Percentiles rank a stretch among this genome's conserved stretches.
Evolutionary conservation across 345 rosid genomes (phyloP).

Genomic region (Brassica incana): DNA sequence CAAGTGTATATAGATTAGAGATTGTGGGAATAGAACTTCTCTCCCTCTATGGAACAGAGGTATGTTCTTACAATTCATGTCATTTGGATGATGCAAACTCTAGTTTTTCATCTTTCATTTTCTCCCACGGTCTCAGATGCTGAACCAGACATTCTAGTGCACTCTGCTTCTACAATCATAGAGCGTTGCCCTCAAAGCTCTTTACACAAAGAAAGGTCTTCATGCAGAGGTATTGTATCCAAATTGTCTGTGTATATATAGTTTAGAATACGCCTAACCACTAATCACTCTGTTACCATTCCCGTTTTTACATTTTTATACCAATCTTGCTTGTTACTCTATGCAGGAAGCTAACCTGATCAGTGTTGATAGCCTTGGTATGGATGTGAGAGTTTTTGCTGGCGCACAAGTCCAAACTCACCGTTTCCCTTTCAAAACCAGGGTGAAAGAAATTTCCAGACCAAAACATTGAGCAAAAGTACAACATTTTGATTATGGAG

Average conservation of each 20-base stretch:
- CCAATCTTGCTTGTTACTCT: neutral
- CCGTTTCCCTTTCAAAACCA: conserved; percentile 86
- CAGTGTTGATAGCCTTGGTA: conserved; percentile 88
- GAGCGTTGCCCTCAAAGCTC: conserved; percentile 82
- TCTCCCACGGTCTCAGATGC: conserved; percentile 50
- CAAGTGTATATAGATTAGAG: conserved; percentile 72
- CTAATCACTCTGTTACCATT: neutral
- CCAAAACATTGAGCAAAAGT: conserved; percentile 15
- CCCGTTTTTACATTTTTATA: neutral
- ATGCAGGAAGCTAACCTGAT: conserved; percentile 72
- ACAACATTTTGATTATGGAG: neutral
- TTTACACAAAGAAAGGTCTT: conserved; percentile 88
- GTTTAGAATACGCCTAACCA: neutral
- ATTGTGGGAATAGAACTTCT: conserved; percentile 76
- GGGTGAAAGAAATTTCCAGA: conserved; percentile 43
- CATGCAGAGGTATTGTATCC: conserved; percentile 58
- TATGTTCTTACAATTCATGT: conserved; percentile 20
- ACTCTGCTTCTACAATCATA: conserved; percentile 66
- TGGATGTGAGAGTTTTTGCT: conserved; percentile 76
- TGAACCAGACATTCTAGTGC: conserved; percentile 76
- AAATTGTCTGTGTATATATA: neutral
- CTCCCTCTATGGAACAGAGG: conserved; percentile 84
- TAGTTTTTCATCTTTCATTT: neutral
- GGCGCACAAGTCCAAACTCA: conserved; percentile 79
- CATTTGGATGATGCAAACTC: too few species aligned